Conservation (phyloP, 163 green algal genomes). For the Scenedesmus sp. region DNA sequence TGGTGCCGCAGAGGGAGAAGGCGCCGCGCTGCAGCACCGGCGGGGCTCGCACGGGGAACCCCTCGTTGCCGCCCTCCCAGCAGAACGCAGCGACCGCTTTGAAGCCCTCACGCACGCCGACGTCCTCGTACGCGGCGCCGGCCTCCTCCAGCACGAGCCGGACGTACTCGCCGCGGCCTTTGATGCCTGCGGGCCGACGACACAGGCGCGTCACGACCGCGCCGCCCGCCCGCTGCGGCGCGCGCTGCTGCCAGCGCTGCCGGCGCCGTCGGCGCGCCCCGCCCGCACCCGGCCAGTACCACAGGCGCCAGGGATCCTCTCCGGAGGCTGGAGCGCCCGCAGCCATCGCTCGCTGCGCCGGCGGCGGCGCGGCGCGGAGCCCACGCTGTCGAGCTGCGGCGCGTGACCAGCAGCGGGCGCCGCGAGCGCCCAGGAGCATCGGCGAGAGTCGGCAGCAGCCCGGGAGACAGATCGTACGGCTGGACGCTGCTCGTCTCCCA, state of each 20-base stretch:
- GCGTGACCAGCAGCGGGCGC: too few relatives aligned
- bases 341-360: too few relatives aligned
- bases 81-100: slow-evolving; percentile 44
- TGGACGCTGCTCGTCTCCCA: too few relatives aligned
- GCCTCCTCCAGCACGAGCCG: slow-evolving; percentile 59
- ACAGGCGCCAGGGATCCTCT: slow-evolving; percentile 17
- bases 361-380: too few relatives aligned
- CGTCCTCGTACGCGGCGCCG: slow-evolving; percentile 45
- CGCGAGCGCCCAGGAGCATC: too few relatives aligned
- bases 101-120: slow-evolving; percentile 42
- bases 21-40: slow-evolving; percentile 46
- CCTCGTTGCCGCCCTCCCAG: slow-evolving; percentile 48
- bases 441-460: too few relatives aligned
- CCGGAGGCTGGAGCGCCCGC: not conserved
- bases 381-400: too few relatives aligned
- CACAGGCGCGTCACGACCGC: too few relatives aligned
- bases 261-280: not conserved
- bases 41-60: slow-evolving; percentile 49
- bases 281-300: slow-evolving; percentile 3
- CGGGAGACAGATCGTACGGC: too few relatives aligned
- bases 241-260: not conserved
- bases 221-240: not conserved
- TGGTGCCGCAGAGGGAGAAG: slow-evolving; percentile 51
- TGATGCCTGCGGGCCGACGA: slow-evolving; percentile 57
- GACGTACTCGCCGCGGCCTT: slow-evolving; percentile 60